A percentile compares a stretch with the other conserved stretches of the same genome.
Conservation (phyloP, 495 filamentous ascomycete genomes). For the Hypomontagnella submonticulosa region DNA sequence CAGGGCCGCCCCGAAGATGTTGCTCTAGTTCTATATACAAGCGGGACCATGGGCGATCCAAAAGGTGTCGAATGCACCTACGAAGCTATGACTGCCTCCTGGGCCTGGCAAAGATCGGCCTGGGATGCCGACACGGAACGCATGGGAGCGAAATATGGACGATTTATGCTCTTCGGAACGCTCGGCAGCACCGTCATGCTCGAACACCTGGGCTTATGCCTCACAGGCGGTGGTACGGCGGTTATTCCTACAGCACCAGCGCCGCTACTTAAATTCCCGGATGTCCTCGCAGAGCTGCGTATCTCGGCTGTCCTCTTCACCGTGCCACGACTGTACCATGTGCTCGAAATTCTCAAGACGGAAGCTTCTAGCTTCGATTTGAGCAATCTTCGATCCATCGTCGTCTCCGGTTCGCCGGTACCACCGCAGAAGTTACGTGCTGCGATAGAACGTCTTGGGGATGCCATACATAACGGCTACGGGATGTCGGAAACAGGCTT, state of each 20-base stretch:
- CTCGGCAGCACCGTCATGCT: constrained; percentile 17
- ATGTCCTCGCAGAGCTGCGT: constrained; percentile 9
- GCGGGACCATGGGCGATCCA: constrained; percentile 19
- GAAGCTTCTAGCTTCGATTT: constrained; percentile 11
- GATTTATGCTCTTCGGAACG: constrained; percentile 23
- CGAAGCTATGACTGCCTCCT: constrained; percentile 7
- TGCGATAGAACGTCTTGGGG: constrained; percentile 7
- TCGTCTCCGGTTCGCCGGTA: constrained; percentile 15
- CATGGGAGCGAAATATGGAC: constrained; percentile 4
- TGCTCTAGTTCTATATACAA: constrained; percentile 26
- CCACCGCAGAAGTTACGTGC: constrained; percentile 10
- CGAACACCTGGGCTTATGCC: constrained; percentile 15
- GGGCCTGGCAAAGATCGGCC: constrained; percentile 13
- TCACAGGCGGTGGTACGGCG: constrained; percentile 18
- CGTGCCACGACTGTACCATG: constrained; percentile 13
- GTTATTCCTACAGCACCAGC: constrained; percentile 10
- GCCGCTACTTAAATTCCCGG: constrained; percentile 14
- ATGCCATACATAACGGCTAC: constrained; percentile 9
- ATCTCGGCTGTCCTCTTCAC: constrained; percentile 22
- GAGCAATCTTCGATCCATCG: constrained; percentile 13
- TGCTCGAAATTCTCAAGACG: constrained; percentile 9
- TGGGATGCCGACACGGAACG: constrained; percentile 9
- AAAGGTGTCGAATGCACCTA: constrained; percentile 23
- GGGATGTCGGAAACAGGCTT: constrained; percentile 16
- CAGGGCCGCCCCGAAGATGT: constrained; percentile 11